Conservation (phyloP, 495 filamentous ascomycete species). For the Bryoglossum gracile region DNA sequence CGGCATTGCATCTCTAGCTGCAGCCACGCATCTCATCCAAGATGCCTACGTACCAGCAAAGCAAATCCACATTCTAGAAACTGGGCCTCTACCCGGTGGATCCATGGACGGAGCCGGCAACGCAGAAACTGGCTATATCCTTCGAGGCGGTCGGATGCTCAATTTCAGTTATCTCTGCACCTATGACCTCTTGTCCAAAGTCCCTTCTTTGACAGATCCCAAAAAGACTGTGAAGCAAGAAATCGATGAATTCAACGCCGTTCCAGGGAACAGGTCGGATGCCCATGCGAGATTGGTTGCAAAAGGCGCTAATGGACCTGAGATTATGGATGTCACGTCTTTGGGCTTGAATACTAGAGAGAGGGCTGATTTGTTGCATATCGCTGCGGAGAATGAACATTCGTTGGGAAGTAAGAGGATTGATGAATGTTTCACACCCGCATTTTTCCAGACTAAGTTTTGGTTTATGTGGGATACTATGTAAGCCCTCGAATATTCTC, state of each 20-base stretch:
- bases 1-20: constrained; percentile 36
- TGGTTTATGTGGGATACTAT: constrained; percentile 35
- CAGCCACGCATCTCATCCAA: constrained; percentile 36
- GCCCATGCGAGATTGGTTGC: constrained; percentile 13
- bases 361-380: constrained; percentile 28
- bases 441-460: constrained; percentile 35
- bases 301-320: constrained; percentile 9
- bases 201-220: constrained; percentile 28
- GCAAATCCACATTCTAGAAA: constrained; percentile 38
- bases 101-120: constrained; percentile 31
- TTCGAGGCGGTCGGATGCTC: constrained; percentile 32
- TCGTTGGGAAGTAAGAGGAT: constrained; percentile 30
- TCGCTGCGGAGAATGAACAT: constrained; percentile 30
- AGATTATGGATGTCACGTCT: constrained; percentile 9
- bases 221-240: constrained; percentile 18
- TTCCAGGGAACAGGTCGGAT: constrained; percentile 11
- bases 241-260: constrained; percentile 18
- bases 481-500: constrained; percentile 23
- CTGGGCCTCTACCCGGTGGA: constrained; percentile 26
- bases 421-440: constrained; percentile 29
- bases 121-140: constrained; percentile 33
- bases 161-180: constrained; percentile 33
- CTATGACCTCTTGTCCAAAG: constrained; percentile 30
- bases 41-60: constrained; percentile 36
- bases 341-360: constrained; percentile 26